Conservation (phyloP, 208 protist genomes). For the Vickermania ingenoplastis region DNA sequence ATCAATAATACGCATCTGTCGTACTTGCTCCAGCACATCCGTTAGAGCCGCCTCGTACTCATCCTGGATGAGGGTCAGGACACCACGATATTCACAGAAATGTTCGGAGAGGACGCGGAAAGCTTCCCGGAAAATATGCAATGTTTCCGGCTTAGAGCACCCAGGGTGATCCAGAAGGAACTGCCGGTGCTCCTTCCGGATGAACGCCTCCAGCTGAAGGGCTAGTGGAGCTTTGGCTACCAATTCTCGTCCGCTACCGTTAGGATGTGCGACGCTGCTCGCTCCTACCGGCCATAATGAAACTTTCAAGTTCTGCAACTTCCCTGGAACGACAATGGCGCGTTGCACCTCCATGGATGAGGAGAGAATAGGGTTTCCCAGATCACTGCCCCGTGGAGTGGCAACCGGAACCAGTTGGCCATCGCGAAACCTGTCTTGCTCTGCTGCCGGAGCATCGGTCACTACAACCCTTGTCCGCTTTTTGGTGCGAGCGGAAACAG, state of each 20-base stretch:
- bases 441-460: neutral
- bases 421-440: neutral
- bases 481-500: neutral
- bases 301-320: neutral
- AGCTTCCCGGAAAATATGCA: conserved; percentile 79
- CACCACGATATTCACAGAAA: conserved; percentile 67
- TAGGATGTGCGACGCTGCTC: neutral
- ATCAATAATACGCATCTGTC: conserved; percentile 37
- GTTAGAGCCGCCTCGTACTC: conserved; percentile 72
- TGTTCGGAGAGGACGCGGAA: conserved; percentile 70
- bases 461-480: neutral
- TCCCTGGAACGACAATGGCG: neutral
- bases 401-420: neutral
- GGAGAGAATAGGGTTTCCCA: neutral
- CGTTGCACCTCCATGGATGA: neutral
- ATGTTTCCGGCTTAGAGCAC: conserved; percentile 51
- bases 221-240: conserved; percentile 58
- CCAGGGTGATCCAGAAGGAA: conserved; percentile 50
- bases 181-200: conserved; percentile 65
- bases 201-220: conserved; percentile 74
- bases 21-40: conserved; percentile 40
- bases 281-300: neutral
- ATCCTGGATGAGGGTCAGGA: conserved; percentile 68
- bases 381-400: neutral
- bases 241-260: neutral